Percentiles rank a stretch among this genome's conserved stretches.
These are phyloP conservation scores for Pyrenochaeta sp. DNA, from an alignment of 2,329 filamentous ascomycete species.

Conservation along the genomic window DNA sequence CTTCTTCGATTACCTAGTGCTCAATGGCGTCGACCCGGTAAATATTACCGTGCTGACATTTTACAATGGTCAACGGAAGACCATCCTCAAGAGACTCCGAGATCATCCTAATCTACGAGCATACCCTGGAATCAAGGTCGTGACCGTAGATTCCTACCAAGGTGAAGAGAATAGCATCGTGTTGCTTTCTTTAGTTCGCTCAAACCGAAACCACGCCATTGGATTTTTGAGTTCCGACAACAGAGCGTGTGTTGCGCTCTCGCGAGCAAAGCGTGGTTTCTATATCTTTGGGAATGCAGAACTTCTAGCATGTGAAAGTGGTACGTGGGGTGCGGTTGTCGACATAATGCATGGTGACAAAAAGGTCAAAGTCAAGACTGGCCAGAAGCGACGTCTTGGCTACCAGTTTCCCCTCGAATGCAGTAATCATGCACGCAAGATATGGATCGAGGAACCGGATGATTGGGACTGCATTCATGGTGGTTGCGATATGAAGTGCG, in stretches of 20 bases:
- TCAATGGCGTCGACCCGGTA: conserved; percentile 67
- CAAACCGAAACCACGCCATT: conserved; percentile 64
- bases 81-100: conserved; percentile 63
- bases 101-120: conserved; percentile 52
- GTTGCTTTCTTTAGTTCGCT: conserved; percentile 81
- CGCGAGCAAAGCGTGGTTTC: conserved; percentile 78
- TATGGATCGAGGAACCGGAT: conserved; percentile 55
- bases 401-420: conserved; percentile 71
- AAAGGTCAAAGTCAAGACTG: conserved; percentile 35
- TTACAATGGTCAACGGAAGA: conserved; percentile 82
- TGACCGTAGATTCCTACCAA: conserved; percentile 88
- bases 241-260: conserved; percentile 69
- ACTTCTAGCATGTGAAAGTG: conserved; percentile 58
- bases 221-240: conserved; percentile 78
- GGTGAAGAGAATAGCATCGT: conserved; percentile 86
- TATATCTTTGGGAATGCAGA: conserved; percentile 83
- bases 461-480: conserved; percentile 44
- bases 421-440: conserved; percentile 63
- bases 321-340: conserved; percentile 62
- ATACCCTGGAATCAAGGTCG: conserved; percentile 63
- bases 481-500: conserved; percentile 39
- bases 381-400: conserved; percentile 52
- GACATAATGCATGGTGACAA: conserved; percentile 55
- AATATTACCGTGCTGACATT: conserved; percentile 86
- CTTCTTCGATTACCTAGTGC: conserved; percentile 75